phyloP scores from a whole-genome alignment of 441 rosid species.

The Eruca vesicaria region DNA sequence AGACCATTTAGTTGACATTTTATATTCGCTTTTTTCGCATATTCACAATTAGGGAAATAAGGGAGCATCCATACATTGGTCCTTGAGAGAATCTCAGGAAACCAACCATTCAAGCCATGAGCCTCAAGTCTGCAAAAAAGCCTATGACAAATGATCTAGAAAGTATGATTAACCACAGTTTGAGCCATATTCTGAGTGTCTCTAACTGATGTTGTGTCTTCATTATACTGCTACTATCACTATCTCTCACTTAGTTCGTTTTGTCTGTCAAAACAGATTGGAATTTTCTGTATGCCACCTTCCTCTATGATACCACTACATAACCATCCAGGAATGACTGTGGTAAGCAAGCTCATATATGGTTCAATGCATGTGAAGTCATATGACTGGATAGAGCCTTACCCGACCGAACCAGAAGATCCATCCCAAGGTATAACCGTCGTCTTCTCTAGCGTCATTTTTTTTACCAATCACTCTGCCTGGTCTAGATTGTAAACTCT shows the following conservation, averaged over 20 bases:
- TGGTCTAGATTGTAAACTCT: neutral
- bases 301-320: conserved; percentile 91
- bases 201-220: neutral
- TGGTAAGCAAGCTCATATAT: conserved; percentile 86
- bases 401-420: conserved; percentile 46
- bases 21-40: conserved; percentile 14
- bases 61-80: conserved; percentile 28
- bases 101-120: conserved; percentile 28
- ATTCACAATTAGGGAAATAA: conserved; percentile 25
- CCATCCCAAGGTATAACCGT: conserved; percentile 53
- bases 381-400: conserved; percentile 75
- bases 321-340: conserved; percentile 98
- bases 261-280: conserved; percentile 59
- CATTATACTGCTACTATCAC: neutral
- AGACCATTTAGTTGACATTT: conserved; percentile 17
- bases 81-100: conserved; percentile 32
- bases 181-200: neutral
- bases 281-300: conserved; percentile 97
- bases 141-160: conserved; percentile 33
- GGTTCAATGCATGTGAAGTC: conserved; percentile 81
- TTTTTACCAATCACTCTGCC: neutral
- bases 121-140: conserved; percentile 34
- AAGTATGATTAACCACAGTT: conserved; percentile 31
- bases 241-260: neutral
- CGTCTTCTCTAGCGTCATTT: neutral